phyloP scores from a whole-genome alignment of 768 basidiomycete species.

The Vishniacozyma victoriae region DNA sequence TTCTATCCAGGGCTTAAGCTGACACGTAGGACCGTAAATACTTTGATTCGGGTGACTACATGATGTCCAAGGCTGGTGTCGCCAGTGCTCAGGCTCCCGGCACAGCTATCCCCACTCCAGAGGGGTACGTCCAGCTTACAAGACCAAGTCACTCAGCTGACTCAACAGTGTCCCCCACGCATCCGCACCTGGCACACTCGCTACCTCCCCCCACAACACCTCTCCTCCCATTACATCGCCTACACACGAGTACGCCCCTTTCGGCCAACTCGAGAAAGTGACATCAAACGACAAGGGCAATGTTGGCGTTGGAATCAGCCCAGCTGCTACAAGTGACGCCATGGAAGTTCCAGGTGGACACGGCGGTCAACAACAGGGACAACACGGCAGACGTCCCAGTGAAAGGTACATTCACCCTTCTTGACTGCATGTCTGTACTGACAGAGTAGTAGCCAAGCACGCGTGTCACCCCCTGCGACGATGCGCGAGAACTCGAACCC shows the following conservation, averaged over 20 bases:
- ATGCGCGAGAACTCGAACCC: slow-evolving; percentile 20
- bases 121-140: slow-evolving; percentile 61
- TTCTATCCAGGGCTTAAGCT: background rate
- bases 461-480: slow-evolving; percentile 32
- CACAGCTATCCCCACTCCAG: slow-evolving; percentile 95
- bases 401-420: slow-evolving; percentile 28
- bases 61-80: slow-evolving; percentile 86
- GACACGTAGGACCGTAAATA: slow-evolving; percentile 83
- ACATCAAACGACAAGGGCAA: background rate
- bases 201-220: slow-evolving; percentile 26
- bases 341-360: slow-evolving; percentile 29
- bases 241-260: background rate
- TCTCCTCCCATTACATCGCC: slow-evolving; percentile 5
- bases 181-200: slow-evolving; percentile 54
- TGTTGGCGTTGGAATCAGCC: slow-evolving; percentile 38
- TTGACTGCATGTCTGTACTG: background rate
- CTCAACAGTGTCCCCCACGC: slow-evolving; percentile 79
- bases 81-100: slow-evolving; percentile 83
- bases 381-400: slow-evolving; percentile 17
- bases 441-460: slow-evolving; percentile 9
- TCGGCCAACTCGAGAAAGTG: background rate
- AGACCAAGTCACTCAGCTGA: slow-evolving; percentile 6
- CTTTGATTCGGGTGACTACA: slow-evolving; percentile 99
- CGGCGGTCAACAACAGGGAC: slow-evolving; percentile 4
- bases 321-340: slow-evolving; percentile 35